Base-by-base conservation (phyloP, 345 rosid species). In the Isatis tinctoria region DNA sequence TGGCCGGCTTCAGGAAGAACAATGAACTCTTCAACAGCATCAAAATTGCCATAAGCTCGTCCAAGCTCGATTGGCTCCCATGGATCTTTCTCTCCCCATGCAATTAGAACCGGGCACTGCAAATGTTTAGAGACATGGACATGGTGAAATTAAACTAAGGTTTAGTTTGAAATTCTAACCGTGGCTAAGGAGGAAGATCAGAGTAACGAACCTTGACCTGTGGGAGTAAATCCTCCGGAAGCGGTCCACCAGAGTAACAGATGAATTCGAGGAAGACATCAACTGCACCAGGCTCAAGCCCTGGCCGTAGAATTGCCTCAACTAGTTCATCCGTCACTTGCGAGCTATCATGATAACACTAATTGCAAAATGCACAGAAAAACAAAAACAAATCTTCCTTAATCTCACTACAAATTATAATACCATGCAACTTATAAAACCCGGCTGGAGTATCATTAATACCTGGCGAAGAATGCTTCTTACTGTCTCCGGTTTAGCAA, bases 31-130 rank as follows among this genome's bases (percentile, higher is more conserved):
- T 89, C 93, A 0, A 91, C 95, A 3, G 86, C 22, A 63, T 83
- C 86, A 33, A 88, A 93, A 47, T 84, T 74, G 61, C 72, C 74
- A 41, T 85, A 89, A 4, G 64, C 87, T 81, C 87, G 77, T 67
- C 98, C 97, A 20, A 89, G 97, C 35, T 93, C 84, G 10, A 93
- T 83, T 16, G 88, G 91, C 65, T 93, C 97, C 97, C 97, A 91
- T 16, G 98, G 98, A 76, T 93, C 98, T 87, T 91, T 88, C 75
- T 91, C 97, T 45, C 97, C 98, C 96, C 98, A 93, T 12, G 83
- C 97, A 79, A 93, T 80, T 75, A 91, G 57, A 73, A 93, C 93
- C 59, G 95, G 97, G 39, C 98, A 93, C 93, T 91, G 80, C 36
- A 51, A 32, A 54, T 32, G 48, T 6, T 37, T 59, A 6, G 11